These are phyloP conservation scores for Heracleum sosnowskyi DNA, from an alignment of 129 eudicot species.

Conservation along the genomic window DNA sequence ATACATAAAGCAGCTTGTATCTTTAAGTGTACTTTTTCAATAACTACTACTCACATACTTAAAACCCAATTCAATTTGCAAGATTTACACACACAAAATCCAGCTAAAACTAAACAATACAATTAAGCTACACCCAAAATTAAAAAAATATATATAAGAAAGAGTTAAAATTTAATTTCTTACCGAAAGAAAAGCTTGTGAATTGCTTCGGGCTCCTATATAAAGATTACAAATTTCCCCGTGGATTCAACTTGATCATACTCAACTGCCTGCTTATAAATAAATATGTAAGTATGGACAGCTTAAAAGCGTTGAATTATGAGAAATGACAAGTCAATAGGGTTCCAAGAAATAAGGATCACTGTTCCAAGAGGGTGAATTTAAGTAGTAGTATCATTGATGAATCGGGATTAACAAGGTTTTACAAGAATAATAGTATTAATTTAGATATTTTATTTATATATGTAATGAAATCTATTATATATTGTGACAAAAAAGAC, in stretches of 20 bases:
- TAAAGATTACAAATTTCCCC: not conserved
- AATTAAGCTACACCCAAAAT: not conserved
- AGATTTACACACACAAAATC: not conserved
- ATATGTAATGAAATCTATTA: not conserved
- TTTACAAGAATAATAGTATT: not conserved
- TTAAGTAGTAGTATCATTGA: not conserved
- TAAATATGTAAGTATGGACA: not conserved
- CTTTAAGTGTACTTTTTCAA: not conserved
- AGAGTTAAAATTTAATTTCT: not conserved
- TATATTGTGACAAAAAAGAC: not conserved
- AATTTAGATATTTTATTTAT: not conserved
- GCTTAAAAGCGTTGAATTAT: not conserved
- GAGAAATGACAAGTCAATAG: not conserved
- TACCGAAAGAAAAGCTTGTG: not conserved
- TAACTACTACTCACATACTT: not conserved
- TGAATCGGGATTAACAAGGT: not conserved
- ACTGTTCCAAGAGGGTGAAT: not conserved
- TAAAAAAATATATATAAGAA: too few species aligned
- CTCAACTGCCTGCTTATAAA: not conserved
- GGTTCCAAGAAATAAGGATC: slow-evolving; percentile 4
- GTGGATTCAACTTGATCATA: not conserved
- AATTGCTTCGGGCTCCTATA: not conserved
- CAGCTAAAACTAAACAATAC: not conserved
- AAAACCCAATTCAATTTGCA: not conserved
- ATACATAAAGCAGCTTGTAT: not conserved